phyloP scores from a whole-genome alignment of 306 rosid species.

The Psophocarpus tetragonolobus region DNA sequence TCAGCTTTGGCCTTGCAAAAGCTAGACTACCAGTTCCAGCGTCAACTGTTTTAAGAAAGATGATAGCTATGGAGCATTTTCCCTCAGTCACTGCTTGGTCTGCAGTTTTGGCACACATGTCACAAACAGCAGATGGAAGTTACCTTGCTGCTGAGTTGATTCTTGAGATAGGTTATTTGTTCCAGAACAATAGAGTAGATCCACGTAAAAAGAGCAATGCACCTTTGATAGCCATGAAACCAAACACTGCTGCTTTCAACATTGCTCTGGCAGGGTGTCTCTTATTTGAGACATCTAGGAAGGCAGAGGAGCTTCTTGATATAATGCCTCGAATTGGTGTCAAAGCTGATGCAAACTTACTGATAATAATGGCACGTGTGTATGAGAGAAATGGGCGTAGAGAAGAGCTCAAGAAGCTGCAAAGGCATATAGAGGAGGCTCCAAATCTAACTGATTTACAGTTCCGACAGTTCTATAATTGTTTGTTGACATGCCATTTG shows the following conservation, averaged over 20 bases:
- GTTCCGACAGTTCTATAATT: slow-evolving; percentile 70
- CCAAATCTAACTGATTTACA: slow-evolving; percentile 64
- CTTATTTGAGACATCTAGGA: slow-evolving; percentile 66
- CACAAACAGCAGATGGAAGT: slow-evolving; percentile 72
- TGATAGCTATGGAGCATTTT: slow-evolving; percentile 62
- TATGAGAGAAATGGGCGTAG: slow-evolving; percentile 79
- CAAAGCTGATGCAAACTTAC: slow-evolving; percentile 64
- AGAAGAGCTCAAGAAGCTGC: slow-evolving; percentile 79
- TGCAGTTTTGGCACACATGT: slow-evolving; percentile 75
- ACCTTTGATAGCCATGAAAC: slow-evolving; percentile 76
- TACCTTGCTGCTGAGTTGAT: slow-evolving; percentile 82
- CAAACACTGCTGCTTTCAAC: slow-evolving; percentile 66
- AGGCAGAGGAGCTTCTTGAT: slow-evolving; percentile 88
- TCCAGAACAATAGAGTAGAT: slow-evolving; percentile 80
- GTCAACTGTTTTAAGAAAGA: slow-evolving; percentile 71
- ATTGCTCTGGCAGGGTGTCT: slow-evolving; percentile 82
- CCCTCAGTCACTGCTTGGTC: slow-evolving; percentile 83
- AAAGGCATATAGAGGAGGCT: slow-evolving; percentile 69
- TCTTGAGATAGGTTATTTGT: slow-evolving; percentile 85
- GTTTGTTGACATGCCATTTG: slow-evolving; percentile 79
- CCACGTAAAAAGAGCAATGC: slow-evolving; percentile 74
- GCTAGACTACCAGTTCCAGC: slow-evolving; percentile 60
- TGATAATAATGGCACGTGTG: slow-evolving; percentile 72
- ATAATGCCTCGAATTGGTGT: slow-evolving; percentile 82
- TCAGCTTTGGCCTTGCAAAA: slow-evolving; percentile 74